phyloP scores from a whole-genome alignment of 495 filamentous ascomycete genomes.

The Neurospora cerealis region DNA sequence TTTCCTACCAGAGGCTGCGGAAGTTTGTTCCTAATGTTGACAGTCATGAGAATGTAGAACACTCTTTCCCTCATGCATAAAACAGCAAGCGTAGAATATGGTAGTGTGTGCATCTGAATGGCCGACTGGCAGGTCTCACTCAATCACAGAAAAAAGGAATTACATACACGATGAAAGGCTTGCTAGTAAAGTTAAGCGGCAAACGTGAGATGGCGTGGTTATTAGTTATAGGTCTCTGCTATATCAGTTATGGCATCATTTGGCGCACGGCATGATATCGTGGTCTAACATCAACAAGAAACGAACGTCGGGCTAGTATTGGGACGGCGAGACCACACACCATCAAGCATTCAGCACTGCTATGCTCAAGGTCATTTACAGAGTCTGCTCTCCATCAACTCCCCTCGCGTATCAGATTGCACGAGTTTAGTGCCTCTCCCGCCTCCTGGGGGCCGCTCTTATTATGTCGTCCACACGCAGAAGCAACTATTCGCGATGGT shows the following conservation, averaged over 20 bases:
- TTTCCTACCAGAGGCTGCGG: neutral
- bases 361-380: neutral
- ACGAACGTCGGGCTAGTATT: neutral
- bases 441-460: conserved; percentile 28
- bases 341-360: neutral
- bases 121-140: neutral
- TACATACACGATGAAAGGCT: neutral
- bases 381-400: neutral
- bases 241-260: neutral
- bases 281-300: neutral
- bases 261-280: neutral
- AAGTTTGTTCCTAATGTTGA: neutral
- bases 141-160: neutral
- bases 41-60: neutral
- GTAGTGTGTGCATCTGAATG: neutral
- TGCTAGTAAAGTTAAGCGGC: neutral
- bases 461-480: conserved; percentile 30
- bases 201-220: neutral
- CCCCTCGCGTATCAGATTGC: neutral
- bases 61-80: neutral
- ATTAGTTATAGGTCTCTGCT: neutral
- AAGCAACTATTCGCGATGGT: conserved; percentile 16
- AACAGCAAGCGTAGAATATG: neutral
- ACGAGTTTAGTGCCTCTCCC: conserved; percentile 19
- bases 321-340: neutral